Percentiles rank a stretch among this genome's conserved stretches.
Evolutionary conservation across 805 yeast species (phyloP).

Genomic region (Diddensiella transvaalensis): DNA sequence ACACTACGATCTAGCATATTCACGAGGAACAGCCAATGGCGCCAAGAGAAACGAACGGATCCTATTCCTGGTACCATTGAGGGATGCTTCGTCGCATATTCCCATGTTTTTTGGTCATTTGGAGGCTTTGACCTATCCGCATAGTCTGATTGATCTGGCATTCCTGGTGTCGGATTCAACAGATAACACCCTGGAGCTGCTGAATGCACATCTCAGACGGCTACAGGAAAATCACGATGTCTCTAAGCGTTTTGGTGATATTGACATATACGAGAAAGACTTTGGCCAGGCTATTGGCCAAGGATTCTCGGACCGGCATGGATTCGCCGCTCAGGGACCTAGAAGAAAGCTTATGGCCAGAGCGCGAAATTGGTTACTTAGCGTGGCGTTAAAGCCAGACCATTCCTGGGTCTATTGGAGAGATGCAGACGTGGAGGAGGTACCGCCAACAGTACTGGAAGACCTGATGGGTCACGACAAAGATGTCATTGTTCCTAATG

Average conservation of each 20-base stretch:
- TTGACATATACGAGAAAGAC: constrained; percentile 84
- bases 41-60: constrained; percentile 79
- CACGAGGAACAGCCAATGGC: constrained; percentile 65
- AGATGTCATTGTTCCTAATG: constrained; percentile 95
- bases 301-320: constrained; percentile 91
- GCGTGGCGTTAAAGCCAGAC: constrained; percentile 86
- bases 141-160: constrained; percentile 74
- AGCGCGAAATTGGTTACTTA: constrained; percentile 91
- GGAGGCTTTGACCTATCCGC: constrained; percentile 80
- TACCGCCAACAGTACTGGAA: constrained; percentile 80
- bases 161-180: constrained; percentile 87
- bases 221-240: constrained; percentile 65
- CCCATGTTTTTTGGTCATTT: constrained; percentile 86
- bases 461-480: constrained; percentile 90
- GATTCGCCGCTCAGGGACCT: constrained; percentile 96
- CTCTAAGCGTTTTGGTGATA: constrained; percentile 68
- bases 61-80: constrained; percentile 79
- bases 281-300: constrained; percentile 95
- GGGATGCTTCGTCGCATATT: constrained; percentile 88
- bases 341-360: constrained; percentile 94
- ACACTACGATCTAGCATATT: constrained; percentile 68
- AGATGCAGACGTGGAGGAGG: constrained; percentile 95
- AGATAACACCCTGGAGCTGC: constrained; percentile 76
- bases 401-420: constrained; percentile 99
- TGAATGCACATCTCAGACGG: constrained; percentile 52